Base-by-base conservation (phyloP, 192 early-diverging fungal genomes). In the Geranomyces variabilis region DNA sequence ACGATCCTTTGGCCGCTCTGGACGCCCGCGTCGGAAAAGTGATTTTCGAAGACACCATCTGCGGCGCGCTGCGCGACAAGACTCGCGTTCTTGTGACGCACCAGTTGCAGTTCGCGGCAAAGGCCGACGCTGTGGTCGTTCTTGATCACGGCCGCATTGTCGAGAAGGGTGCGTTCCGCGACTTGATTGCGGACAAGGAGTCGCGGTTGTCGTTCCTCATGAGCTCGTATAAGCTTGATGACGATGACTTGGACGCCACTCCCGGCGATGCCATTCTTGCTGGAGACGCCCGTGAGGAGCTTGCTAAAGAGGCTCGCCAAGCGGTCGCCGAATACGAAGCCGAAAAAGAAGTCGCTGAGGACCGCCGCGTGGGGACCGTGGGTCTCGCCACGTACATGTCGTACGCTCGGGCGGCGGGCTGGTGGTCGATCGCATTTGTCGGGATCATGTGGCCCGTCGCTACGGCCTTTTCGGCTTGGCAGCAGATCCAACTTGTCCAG, bases 41-140 rank as follows among this genome's bases (percentile, higher is more conserved):
- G 58, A 84, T 93, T 19, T 90, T 97, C 83, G 73, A 80, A 15
- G 45, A 77, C 4, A 75, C 74, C 56, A 55, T 80, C 30, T 61
- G 56, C 58, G 75, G 79, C 0, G 24, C 34, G 15, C 33, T 80
- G 43, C 68, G 63, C 29, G 66, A 67, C 53, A 95, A 95, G 83
- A 91, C 94, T 4, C 83, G 91, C 24, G 71, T 97, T 12, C 69
- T 97, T 62, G 91, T 94, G 1, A 94, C 94, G 0, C 92, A 96
- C 74, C 83, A 87, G 61, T 79, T 93, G 3, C 86, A 91, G 53
- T 76, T 90, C 44, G 60, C 93, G 63, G 90, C 92, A 1, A 77
- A 84, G 48, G 89, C 84, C 24, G 89, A 94, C 56, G 84, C 85
- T 63, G 77, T 97, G 19, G 68, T 94, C 24, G 81, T 84, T 19